These are phyloP conservation scores for Annulohypoxylon moriforme DNA, from an alignment of 495 filamentous ascomycete species.

Conservation along the genomic window DNA sequence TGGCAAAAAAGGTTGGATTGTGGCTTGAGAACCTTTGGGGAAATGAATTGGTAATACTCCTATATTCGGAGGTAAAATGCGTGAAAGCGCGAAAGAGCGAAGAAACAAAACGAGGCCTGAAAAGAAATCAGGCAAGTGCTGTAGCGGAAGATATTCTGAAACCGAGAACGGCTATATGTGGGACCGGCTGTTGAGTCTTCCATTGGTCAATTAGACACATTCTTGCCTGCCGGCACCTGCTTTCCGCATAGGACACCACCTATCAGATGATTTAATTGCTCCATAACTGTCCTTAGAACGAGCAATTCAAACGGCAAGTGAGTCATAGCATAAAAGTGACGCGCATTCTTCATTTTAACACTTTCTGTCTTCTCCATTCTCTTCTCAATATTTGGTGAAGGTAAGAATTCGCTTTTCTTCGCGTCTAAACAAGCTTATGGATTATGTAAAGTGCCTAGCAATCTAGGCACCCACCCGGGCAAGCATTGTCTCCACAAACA, in stretches of 20 bases:
- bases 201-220: slow-evolving; percentile 11
- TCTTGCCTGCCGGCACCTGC: slow-evolving; percentile 11
- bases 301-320: neutral
- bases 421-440: neutral
- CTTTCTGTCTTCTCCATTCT: neutral
- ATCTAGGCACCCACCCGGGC: too few species aligned
- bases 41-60: slow-evolving; percentile 32
- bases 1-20: neutral
- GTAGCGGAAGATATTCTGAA: slow-evolving; percentile 31
- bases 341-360: neutral
- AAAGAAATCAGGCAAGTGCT: neutral
- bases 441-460: too few species aligned
- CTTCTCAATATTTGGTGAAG: neutral
- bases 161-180: slow-evolving; percentile 40
- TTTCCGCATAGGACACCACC: neutral
- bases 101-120: neutral
- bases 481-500: neutral
- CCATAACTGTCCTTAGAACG: too few species aligned
- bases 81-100: slow-evolving; percentile 32
- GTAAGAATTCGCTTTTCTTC: neutral
- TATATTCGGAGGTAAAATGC: slow-evolving; percentile 29
- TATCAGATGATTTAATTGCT: slow-evolving; percentile 8
- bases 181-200: slow-evolving; percentile 6
- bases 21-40: neutral
- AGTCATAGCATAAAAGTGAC: neutral